Evolutionary conservation across 176 grass and related monocot species (phyloP), one percentile per base, ranked within the genome.

Genomic region (Musa acuminata): DNA sequence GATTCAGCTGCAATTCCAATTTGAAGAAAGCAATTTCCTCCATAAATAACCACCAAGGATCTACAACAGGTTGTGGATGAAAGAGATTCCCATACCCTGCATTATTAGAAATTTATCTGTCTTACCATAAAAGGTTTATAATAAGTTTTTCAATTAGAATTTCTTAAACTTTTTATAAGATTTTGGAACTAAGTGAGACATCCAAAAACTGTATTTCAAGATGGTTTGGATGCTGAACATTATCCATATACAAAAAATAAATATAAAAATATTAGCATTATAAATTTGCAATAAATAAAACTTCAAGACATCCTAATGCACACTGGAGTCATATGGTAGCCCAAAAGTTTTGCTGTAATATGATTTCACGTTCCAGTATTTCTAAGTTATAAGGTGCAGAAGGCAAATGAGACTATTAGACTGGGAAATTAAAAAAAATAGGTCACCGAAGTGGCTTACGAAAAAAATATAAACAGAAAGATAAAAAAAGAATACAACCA

Each of bases 21-120:
- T 91, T 98, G 94, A 79, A 98, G 82, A 85, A 84, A 25, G 50
- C 90, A 97, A 62, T 64, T 70, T 59, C 81, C 81, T 85, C 86
- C 94, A 76, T 89, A 89, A 62, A 98, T 84, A 64, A 93, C 78
- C 84, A 89, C 84, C 13, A 98, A 84, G 43, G 94, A 98, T 78
- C 88, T 93, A 92, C 94, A 91, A 75, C 94, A 93, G 22, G 90
- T 93, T 43, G 84, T 80, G 66, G 74, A 66, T 71, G 85, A 85
- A 78, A 97, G 52, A 64, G 90, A 97, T 55, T 92, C 84, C 89
- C 93, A 96, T 80, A 83, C 48, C 93, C 93, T 96, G 72, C 79
- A 77, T 55, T 70, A 67, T 71, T 85, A 25, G 72, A 71, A 6
- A 82, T 58, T 26, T 27, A 1, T 11, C 22, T 26, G 22, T 12